phyloP scores from a whole-genome alignment of 352 stramenopile species.

The Pythium aquatile region DNA sequence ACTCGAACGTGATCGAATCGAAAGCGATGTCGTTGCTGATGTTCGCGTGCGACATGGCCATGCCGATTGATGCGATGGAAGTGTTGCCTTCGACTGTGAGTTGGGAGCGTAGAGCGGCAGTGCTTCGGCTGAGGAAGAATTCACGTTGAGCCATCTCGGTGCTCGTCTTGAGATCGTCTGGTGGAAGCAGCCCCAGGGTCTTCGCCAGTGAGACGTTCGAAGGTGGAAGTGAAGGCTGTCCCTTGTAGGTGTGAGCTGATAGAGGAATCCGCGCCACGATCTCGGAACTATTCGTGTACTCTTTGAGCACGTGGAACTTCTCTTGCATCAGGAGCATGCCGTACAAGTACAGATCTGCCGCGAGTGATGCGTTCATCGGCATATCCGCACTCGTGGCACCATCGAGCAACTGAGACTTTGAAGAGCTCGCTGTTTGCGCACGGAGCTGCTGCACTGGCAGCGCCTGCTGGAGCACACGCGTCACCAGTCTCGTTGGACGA shows the following conservation, averaged over 20 bases:
- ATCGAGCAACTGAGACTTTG: not conserved
- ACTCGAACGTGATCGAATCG: too few relatives aligned
- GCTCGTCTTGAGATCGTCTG: not conserved
- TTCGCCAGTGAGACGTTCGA: too few relatives aligned
- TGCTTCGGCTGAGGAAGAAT: constrained; percentile 3
- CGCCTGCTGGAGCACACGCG: not conserved
- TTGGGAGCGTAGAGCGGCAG: not conserved
- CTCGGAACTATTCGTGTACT: too few relatives aligned
- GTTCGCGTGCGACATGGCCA: constrained; percentile 13
- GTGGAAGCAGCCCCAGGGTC: not conserved
- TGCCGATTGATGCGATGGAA: not conserved
- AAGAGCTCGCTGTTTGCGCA: not conserved
- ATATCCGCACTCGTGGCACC: not conserved
- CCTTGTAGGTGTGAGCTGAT: too few relatives aligned
- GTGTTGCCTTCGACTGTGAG: not conserved
- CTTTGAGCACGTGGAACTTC: not conserved
- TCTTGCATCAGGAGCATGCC: not conserved
- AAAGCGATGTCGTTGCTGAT: too few relatives aligned
- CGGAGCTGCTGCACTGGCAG: not conserved
- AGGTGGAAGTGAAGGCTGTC: not conserved
- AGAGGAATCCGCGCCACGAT: too few relatives aligned
- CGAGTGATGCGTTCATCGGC: constrained; percentile 8
- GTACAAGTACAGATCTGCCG: constrained; percentile 5
- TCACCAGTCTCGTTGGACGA: constrained; percentile 9
- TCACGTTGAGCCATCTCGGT: not conserved